phyloP scores from a whole-genome alignment of 1,139 yeast genomes.

The Taphrina flavorubra region DNA sequence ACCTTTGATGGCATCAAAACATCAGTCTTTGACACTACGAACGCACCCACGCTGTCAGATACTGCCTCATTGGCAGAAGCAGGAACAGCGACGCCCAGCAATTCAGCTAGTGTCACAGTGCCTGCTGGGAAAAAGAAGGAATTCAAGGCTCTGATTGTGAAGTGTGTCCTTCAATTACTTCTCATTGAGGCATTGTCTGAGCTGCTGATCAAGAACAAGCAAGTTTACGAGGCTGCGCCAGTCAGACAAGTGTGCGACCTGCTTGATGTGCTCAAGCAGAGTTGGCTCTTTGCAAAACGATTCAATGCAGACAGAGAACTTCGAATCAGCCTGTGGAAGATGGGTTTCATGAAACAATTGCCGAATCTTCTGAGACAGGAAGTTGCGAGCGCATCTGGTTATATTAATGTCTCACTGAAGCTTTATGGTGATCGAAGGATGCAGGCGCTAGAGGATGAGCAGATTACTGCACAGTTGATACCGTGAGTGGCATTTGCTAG shows the following conservation, averaged over 20 bases:
- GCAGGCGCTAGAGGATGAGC: slow-evolving; percentile 54
- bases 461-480: slow-evolving; percentile 63
- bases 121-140: slow-evolving; percentile 54
- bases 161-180: slow-evolving; percentile 85
- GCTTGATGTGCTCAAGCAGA: slow-evolving; percentile 64
- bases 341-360: slow-evolving; percentile 83
- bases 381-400: slow-evolving; percentile 85
- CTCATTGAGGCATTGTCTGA: slow-evolving; percentile 88
- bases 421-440: slow-evolving; percentile 69
- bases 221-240: slow-evolving; percentile 73
- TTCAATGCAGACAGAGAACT: slow-evolving; percentile 90
- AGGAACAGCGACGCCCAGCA: slow-evolving; percentile 39
- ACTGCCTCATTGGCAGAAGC: slow-evolving; percentile 40
- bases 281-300: slow-evolving; percentile 80
- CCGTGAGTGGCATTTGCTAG: slow-evolving; percentile 52
- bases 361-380: slow-evolving; percentile 94
- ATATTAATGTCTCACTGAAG: slow-evolving; percentile 77
- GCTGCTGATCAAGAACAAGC: slow-evolving; percentile 64
- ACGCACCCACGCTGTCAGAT: slow-evolving; percentile 33
- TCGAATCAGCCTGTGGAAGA: slow-evolving; percentile 80
- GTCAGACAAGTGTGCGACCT: slow-evolving; percentile 64
- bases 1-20: slow-evolving; percentile 43
- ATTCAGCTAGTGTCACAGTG: slow-evolving; percentile 32
- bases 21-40: slow-evolving; percentile 45
- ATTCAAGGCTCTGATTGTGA: slow-evolving; percentile 83